Conservation (phyloP, 768 basidiomycete species). For the Chiua virens region DNA sequence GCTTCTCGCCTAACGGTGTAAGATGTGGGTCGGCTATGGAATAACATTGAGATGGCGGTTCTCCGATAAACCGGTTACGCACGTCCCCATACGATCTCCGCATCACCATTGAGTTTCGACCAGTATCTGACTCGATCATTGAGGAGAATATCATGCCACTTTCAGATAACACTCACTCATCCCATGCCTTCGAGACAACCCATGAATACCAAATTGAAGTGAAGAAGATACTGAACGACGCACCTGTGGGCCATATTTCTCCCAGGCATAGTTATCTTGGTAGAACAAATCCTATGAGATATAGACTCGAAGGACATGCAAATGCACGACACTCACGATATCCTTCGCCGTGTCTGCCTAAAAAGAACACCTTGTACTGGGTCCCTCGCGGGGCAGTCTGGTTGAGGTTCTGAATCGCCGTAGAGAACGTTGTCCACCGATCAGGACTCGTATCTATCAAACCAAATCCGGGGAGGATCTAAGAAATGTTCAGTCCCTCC, state of each 20-base stretch:
- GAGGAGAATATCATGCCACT: not conserved
- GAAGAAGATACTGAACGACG: not conserved
- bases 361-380: constrained; percentile 55
- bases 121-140: constrained; percentile 46
- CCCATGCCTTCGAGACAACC: constrained; percentile 46
- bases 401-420: constrained; percentile 40
- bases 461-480: constrained; percentile 24
- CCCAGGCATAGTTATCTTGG: constrained; percentile 67
- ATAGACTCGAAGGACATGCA: not conserved
- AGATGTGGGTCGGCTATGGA: constrained; percentile 44
- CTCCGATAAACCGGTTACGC: constrained; percentile 19
- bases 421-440: constrained; percentile 50
- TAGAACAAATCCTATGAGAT: not conserved
- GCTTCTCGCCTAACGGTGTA: constrained; percentile 54
- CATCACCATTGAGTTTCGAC: constrained; percentile 64
- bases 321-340: constrained; percentile 16
- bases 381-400: constrained; percentile 9
- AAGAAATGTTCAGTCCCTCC: not conserved
- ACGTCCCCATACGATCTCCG: constrained; percentile 73
- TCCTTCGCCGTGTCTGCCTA: constrained; percentile 73
- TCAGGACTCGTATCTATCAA: constrained; percentile 43
- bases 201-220: not conserved
- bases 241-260: constrained; percentile 59
- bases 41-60: constrained; percentile 7
- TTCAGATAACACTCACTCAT: constrained; percentile 42